Base-by-base conservation (phyloP, 2,329 filamentous ascomycete species). In the Didymella segeticola region DNA sequence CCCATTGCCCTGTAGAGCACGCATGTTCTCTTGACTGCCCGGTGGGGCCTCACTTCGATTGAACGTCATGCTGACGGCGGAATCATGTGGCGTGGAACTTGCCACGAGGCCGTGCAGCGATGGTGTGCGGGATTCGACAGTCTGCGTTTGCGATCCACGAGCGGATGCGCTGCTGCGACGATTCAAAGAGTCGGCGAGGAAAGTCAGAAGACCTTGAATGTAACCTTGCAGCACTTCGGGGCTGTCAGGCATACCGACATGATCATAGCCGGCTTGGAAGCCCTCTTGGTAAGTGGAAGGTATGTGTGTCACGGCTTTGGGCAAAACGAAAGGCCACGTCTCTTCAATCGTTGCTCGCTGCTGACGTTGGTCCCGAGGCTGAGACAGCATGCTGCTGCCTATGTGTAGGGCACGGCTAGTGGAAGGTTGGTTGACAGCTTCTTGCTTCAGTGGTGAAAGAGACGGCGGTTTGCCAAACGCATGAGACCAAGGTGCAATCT, bases 221-320 rank as follows among this genome's bases (percentile, higher is more conserved):
- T 67, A 73, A 2, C 72, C 72, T 42, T 68, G 64, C 20, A 75
- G 43, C n/a, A 73, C 68, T 20, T 73, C 72, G 2, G 58, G 56
- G 29, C 53, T 65, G 37, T 68, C 65, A 9, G 71, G 67, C 47
- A 75, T 66, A 12, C 69, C 70, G 31, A 69, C 49, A 37, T 73
- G 72, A 31, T 70, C 64, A n/a, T 70, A 68, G 11, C 72, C 72
- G 15, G 71, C 70, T 48, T 75, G 72, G n/a, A 68, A 75, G 1
- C 71, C 72, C 47, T 75, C 71, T 47, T 75, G 72, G 29, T 71
- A 75, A n/a, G 70, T 75, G 9, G 64, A 66, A 14, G 68, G 66
- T 11, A 66, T 56, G 43, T 71, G 63, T 12, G 47, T 43, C 3
- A 62, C 53, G 9, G 58, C 53, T 36, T 66, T 68, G 2, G 54